A percentile compares a stretch with the other conserved stretches of the same genome.
Conservation (phyloP, 2,329 filamentous ascomycete species). For the Penicillium brasilianum region DNA sequence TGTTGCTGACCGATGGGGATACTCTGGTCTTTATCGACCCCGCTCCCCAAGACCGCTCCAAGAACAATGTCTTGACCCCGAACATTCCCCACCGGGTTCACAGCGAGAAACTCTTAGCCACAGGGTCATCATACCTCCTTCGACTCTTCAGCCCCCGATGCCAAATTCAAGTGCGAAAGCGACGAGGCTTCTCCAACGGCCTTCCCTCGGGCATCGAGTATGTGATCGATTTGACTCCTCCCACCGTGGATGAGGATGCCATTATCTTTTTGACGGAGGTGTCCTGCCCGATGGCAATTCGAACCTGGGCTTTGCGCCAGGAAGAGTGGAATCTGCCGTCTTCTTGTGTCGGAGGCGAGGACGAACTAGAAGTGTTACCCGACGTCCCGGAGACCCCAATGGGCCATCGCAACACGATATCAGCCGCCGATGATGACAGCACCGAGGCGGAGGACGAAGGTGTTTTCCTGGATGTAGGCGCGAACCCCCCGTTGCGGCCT, state of each 20-base stretch:
- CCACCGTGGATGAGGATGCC: constrained; percentile 65
- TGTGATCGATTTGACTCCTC: constrained; percentile 68
- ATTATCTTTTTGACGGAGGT: constrained; percentile 64
- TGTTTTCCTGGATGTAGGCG: neutral
- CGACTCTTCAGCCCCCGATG: constrained; percentile 37
- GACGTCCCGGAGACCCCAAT: neutral
- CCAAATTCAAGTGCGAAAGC: constrained; percentile 37
- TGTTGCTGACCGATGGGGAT: constrained; percentile 38
- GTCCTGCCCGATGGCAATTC: constrained; percentile 61
- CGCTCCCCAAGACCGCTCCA: constrained; percentile 28
- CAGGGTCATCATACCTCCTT: constrained; percentile 38
- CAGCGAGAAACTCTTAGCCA: constrained; percentile 38
- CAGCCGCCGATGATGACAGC: neutral
- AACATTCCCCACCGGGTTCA: constrained; percentile 41
- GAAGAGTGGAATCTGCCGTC: constrained; percentile 46
- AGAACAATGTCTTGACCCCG: constrained; percentile 18
- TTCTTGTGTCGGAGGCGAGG: constrained; percentile 54
- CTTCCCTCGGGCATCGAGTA: constrained; percentile 57
- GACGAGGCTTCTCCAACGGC: constrained; percentile 33
- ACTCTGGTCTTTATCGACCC: constrained; percentile 46
- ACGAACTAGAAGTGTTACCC: constrained; percentile 44
- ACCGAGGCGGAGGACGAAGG: neutral
- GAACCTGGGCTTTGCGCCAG: constrained; percentile 58
- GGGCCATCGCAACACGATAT: neutral
- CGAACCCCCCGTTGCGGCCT: neutral